Base-by-base conservation (phyloP, 306 rosid genomes). In the Quercus mongolica region DNA sequence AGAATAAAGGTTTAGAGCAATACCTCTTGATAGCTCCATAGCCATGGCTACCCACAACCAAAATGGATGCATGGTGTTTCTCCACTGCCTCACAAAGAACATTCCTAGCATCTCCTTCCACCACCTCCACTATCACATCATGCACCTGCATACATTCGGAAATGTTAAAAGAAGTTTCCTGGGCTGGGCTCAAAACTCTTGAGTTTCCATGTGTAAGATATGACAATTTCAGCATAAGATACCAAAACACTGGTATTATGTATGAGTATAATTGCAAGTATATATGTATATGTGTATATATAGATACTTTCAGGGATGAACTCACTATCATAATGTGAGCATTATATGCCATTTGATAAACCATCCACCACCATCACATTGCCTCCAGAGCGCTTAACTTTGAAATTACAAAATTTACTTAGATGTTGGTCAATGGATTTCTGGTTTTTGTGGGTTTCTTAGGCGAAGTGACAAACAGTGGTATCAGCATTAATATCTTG, bases 11-110 rank as follows among this genome's bases (percentile, higher is more conserved):
- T 5, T 41, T 46, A 41, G 18, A 57, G 1, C 1, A 28, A 5
- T 78, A 90, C 97, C 98, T 86, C 82, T 94, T 92, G 31, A 94
- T 58, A 61, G 92, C 83, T 30, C 97, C 96, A 78, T 93, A 91
- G 65, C 96, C 92, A 84, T 93, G 97, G 68, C 96, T 88, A 3
- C 97, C 97, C 52, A 89, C 84, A 15, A 93, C 90, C 85, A 93
- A 78, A 38, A 88, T 17, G 21, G 96, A 85, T 59, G 97, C 97
- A 21, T 85, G 90, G 83, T 88, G 92, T 59, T 55, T 91, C 49
- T 87, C 94, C 69, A 85, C 96, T 15, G 89, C 89, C 1, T 93
- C 91, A 41, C 97, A 93, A 6, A 93, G 91, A 81, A 89, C 94
- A 75, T 89, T 85, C 79, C 94, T 89, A 11, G 91, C 81, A 84